Evolutionary conservation across 306 rosid species (phyloP).

Genomic region (Gastrolobium villosum): DNA sequence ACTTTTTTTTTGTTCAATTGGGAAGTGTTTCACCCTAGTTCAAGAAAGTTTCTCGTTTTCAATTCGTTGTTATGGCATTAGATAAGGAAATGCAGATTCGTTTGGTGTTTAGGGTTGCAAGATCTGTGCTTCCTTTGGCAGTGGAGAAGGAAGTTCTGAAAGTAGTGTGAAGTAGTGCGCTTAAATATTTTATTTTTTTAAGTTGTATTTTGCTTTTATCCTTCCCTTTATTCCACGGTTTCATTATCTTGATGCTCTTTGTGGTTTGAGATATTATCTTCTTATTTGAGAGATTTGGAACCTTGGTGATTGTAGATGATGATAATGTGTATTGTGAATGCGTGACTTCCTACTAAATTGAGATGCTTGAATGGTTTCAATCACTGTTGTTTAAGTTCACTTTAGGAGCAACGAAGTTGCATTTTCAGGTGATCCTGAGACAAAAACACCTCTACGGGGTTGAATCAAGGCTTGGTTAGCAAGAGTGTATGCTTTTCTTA

Average conservation of each 20-base stretch:
- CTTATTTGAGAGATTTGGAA: neutral
- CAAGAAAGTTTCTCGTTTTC: neutral
- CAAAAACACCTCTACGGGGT: neutral
- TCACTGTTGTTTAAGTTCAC: neutral
- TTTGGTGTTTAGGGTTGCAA: slow-evolving; percentile 15
- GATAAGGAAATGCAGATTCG: neutral
- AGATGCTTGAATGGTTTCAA: slow-evolving; percentile 21
- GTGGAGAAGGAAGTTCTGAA: neutral
- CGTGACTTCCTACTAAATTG: slow-evolving; percentile 1
- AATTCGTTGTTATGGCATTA: neutral
- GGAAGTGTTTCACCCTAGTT: neutral
- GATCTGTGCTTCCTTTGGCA: slow-evolving; percentile 38
- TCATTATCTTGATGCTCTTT: neutral
- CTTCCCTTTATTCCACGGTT: neutral
- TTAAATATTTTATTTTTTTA: neutral
- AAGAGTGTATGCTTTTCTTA: neutral
- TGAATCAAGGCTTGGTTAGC: slow-evolving; percentile 13
- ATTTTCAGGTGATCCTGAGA: neutral
- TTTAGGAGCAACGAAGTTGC: slow-evolving; percentile 15
- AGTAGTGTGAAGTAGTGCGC: neutral
- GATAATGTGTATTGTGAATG: slow-evolving; percentile 3
- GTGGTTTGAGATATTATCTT: slow-evolving; percentile 16
- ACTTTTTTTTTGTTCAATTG: slow-evolving; percentile 8
- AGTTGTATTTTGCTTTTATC: neutral
- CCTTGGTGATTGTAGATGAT: neutral